These are phyloP conservation scores for Fraxinus anomala DNA, from an alignment of 257 asterid species.

Conservation along the genomic window DNA sequence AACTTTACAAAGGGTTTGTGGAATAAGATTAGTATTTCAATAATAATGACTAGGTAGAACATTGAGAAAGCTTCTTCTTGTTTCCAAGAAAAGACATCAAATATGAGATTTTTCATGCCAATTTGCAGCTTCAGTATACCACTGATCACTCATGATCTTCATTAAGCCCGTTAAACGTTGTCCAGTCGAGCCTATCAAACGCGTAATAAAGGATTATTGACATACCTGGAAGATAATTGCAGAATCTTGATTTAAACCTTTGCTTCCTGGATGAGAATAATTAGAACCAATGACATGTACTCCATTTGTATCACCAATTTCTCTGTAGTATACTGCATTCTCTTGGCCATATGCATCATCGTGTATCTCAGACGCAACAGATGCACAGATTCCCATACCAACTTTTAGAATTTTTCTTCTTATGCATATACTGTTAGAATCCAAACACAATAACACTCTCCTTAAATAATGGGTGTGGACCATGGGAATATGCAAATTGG, in stretches of 20 bases:
- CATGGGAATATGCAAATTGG: constrained; percentile 44
- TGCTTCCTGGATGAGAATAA: constrained; percentile 62
- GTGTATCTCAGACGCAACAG: constrained; percentile 62
- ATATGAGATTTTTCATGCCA: not conserved
- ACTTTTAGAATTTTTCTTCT: constrained; percentile 17
- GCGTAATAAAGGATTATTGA: not conserved
- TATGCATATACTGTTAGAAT: constrained; percentile 30
- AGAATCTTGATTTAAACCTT: constrained; percentile 78
- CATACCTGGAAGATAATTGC: constrained; percentile 75
- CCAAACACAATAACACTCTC: constrained; percentile 24
- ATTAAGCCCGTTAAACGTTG: not conserved
- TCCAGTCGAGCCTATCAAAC: not conserved
- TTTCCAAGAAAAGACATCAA: not conserved
- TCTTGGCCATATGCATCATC: constrained; percentile 61
- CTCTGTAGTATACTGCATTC: constrained; percentile 49
- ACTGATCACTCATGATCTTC: not conserved
- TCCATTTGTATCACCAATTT: constrained; percentile 14
- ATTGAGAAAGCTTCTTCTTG: not conserved
- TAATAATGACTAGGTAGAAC: too few species aligned
- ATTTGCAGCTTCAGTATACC: not conserved
- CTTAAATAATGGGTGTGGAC: constrained; percentile 46
- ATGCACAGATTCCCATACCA: constrained; percentile 64
- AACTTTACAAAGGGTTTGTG: too few species aligned
- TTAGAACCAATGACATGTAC: constrained; percentile 51
- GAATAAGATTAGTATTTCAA: too few species aligned